Conservation (phyloP, 1,284 basidiomycete species). For the Cryptococcus maquisensis region DNA sequence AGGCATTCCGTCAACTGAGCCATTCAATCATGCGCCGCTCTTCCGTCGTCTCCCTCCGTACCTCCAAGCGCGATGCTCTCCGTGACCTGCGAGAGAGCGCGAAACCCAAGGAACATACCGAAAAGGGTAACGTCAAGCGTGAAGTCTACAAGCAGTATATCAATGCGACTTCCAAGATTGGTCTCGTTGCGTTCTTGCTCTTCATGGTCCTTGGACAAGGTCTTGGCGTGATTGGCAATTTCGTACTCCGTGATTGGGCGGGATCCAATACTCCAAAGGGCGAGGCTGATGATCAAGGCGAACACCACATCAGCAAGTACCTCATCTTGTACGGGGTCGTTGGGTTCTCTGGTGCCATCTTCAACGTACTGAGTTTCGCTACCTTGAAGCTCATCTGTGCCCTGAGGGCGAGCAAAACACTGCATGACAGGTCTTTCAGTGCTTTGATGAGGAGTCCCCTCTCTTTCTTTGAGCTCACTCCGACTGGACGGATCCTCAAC, state of each 20-base stretch:
- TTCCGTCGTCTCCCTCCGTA: slow-evolving; percentile 41
- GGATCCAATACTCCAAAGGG: slow-evolving; percentile 59
- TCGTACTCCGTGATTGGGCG: slow-evolving; percentile 73
- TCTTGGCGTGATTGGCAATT: slow-evolving; percentile 56
- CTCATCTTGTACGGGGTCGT: slow-evolving; percentile 49
- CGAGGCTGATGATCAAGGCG: slow-evolving; percentile 40
- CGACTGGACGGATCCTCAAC: slow-evolving; percentile 58
- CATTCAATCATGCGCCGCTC: slow-evolving; percentile 42
- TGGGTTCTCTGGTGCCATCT: slow-evolving; percentile 54
- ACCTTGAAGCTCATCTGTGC: slow-evolving; percentile 76
- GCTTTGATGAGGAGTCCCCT: slow-evolving; percentile 77
- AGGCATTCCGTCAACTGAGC: slow-evolving; percentile 29
- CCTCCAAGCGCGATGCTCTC: slow-evolving; percentile 47
- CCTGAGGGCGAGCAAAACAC: slow-evolving; percentile 64
- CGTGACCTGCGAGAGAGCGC: slow-evolving; percentile 48
- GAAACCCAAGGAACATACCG: slow-evolving; percentile 67
- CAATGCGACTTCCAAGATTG: slow-evolving; percentile 67
- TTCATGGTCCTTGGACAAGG: slow-evolving; percentile 54
- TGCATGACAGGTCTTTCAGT: slow-evolving; percentile 62
- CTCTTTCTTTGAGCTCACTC: slow-evolving; percentile 81
- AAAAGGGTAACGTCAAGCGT: slow-evolving; percentile 75
- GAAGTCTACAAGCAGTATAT: slow-evolving; percentile 76
- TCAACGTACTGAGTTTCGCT: slow-evolving; percentile 58
- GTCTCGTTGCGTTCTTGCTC: slow-evolving; percentile 65
- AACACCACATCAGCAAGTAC: slow-evolving; percentile 57